Evolutionary conservation across 2,329 filamentous ascomycete species (phyloP).

Genomic region (Trichoderma polysporum): DNA sequence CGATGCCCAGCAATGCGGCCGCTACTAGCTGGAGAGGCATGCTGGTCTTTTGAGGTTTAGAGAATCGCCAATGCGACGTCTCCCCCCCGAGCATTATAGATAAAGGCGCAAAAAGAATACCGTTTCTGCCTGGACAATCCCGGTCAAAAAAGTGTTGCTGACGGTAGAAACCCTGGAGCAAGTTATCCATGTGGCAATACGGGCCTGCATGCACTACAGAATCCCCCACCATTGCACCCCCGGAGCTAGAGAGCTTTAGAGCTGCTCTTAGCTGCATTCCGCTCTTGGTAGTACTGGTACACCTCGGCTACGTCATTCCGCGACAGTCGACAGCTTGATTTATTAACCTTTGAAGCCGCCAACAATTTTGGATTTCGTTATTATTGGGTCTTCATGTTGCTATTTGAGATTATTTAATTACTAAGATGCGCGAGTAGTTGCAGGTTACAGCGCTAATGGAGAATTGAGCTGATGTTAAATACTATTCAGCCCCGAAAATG

Average conservation of each 20-base stretch:
- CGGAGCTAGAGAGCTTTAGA: not conserved
- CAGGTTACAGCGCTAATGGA: too few relatives aligned
- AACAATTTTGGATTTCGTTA: not conserved
- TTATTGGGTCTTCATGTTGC: too few relatives aligned
- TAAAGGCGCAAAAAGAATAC: not conserved
- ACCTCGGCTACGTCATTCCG: not conserved
- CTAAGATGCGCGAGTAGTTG: too few relatives aligned
- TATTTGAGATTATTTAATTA: too few relatives aligned
- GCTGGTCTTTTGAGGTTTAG: not conserved
- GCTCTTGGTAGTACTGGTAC: not conserved
- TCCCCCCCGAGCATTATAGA: not conserved
- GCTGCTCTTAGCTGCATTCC: not conserved
- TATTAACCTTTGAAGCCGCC: not conserved
- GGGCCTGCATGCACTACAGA: slow-evolving; percentile 3
- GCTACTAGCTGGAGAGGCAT: slow-evolving; percentile 33
- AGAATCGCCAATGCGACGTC: not conserved
- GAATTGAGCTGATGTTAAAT: too few relatives aligned
- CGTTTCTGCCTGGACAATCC: not conserved
- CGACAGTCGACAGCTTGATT: not conserved
- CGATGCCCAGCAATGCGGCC: slow-evolving; percentile 30
- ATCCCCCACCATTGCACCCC: slow-evolving; percentile 2
- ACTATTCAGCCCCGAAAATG: too few relatives aligned
- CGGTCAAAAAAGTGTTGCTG: not conserved
- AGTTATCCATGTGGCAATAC: not conserved
- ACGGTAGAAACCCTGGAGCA: not conserved